Evolutionary conservation across 805 yeast species (phyloP).

Genomic region (Kluyveromyces nonfermentans): DNA sequence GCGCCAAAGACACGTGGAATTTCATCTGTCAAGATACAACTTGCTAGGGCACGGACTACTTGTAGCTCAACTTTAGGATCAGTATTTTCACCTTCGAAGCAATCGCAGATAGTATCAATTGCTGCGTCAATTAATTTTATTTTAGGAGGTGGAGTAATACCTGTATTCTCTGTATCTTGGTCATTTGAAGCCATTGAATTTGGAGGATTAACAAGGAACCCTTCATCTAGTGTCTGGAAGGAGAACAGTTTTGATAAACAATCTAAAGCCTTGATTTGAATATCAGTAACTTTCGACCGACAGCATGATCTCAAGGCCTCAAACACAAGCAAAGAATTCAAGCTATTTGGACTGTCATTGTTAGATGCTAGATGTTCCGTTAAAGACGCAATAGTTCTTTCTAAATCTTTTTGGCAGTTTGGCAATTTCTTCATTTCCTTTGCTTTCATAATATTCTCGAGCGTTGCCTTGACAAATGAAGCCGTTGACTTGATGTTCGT

Average conservation of each 20-base stretch:
- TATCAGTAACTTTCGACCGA: slow-evolving; percentile 53
- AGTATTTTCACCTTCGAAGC: slow-evolving; percentile 88
- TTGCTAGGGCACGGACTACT: slow-evolving; percentile 83
- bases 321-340: slow-evolving; percentile 50
- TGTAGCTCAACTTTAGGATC: slow-evolving; percentile 85
- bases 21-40: slow-evolving; percentile 72
- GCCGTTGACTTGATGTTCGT: slow-evolving; percentile 26
- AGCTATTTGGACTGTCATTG: slow-evolving; percentile 18
- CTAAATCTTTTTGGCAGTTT: slow-evolving; percentile 25
- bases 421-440: slow-evolving; percentile 51
- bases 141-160: slow-evolving; percentile 45
- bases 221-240: slow-evolving; percentile 61
- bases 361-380: slow-evolving; percentile 20
- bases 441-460: slow-evolving; percentile 45
- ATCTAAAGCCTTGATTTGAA: slow-evolving; percentile 70
- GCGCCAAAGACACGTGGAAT: slow-evolving; percentile 79
- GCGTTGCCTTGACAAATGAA: slow-evolving; percentile 44
- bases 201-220: slow-evolving; percentile 40
- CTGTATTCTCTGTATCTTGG: slow-evolving; percentile 19
- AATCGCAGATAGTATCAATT: slow-evolving; percentile 71
- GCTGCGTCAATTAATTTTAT: slow-evolving; percentile 68
- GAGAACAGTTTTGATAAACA: slow-evolving; percentile 81
- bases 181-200: slow-evolving; percentile 30
- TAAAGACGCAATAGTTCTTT: slow-evolving; percentile 26
- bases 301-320: slow-evolving; percentile 72